Percentiles rank a stretch among this genome's conserved stretches.
phyloP scores from a whole-genome alignment of 805 yeast genomes.

The Barnettozyma vustinii region DNA sequence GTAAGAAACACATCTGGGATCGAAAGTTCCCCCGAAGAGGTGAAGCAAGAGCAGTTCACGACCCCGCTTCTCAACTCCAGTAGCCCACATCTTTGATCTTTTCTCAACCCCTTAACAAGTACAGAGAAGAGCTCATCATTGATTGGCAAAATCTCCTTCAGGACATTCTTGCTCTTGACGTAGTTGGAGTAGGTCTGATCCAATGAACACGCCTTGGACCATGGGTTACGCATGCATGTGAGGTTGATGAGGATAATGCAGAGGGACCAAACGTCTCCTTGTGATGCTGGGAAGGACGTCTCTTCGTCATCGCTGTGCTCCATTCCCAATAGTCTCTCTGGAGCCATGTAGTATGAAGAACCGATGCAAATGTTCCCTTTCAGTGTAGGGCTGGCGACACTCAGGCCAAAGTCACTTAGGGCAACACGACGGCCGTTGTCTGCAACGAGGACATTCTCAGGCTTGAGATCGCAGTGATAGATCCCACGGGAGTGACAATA shows the following conservation, averaged over 20 bases:
- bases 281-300: constrained; percentile 52
- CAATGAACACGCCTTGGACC: constrained; percentile 71
- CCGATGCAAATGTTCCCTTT: constrained; percentile 79
- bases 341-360: constrained; percentile 88
- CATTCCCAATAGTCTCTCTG: constrained; percentile 57
- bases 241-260: constrained; percentile 78
- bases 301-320: constrained; percentile 25
- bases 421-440: constrained; percentile 49
- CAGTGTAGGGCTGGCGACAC: constrained; percentile 53
- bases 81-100: constrained; percentile 28
- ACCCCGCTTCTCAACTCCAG: constrained; percentile 19
- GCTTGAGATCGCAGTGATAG: constrained; percentile 92
- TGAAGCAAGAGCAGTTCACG: constrained; percentile 15
- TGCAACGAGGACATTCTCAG: constrained; percentile 81
- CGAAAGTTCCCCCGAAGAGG: constrained; percentile 18
- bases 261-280: constrained; percentile 86
- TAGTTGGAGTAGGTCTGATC: constrained; percentile 65
- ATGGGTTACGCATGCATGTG: constrained; percentile 81
- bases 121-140: constrained; percentile 55
- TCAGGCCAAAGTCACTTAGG: constrained; percentile 87
- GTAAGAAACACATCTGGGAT: constrained; percentile 8
- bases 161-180: constrained; percentile 46
- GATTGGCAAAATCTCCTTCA: constrained; percentile 67
- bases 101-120: constrained; percentile 30
- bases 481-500: constrained; percentile 81